These are phyloP conservation scores for Lecanicillium sp. DNA, from an alignment of 2,329 filamentous ascomycete genomes.

Conservation along the genomic window DNA sequence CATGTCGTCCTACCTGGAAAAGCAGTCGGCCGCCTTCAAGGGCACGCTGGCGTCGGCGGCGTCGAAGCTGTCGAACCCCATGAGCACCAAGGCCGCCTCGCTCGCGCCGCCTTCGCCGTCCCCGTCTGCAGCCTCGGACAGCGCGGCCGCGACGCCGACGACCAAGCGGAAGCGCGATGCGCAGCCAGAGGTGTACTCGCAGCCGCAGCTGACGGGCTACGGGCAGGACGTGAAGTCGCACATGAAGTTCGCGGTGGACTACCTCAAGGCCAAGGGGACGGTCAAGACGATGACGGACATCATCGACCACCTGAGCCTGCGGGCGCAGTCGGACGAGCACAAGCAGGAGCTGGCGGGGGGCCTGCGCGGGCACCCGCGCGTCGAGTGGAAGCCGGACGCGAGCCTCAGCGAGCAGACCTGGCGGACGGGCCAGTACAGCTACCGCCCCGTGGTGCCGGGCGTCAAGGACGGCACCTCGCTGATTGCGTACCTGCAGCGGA, in stretches of 20 bases:
- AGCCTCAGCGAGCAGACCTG: constrained; percentile 62
- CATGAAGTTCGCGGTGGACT: constrained; percentile 79
- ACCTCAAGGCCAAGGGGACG: constrained; percentile 65
- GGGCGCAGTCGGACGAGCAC: constrained; percentile 53
- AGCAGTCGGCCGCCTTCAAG: constrained; percentile 57
- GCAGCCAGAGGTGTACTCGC: constrained; percentile 60
- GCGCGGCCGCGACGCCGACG: constrained; percentile 61
- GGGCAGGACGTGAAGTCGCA: constrained; percentile 80
- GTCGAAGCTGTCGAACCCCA: constrained; percentile 52
- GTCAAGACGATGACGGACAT: constrained; percentile 69
- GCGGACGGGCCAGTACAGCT: constrained; percentile 67
- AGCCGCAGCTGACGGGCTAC: constrained; percentile 68
- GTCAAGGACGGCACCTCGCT: constrained; percentile 74
- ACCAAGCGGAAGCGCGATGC: constrained; percentile 56
- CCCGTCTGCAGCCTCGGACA: constrained; percentile 50
- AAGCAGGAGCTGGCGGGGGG: constrained; percentile 61
- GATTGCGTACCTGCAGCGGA: constrained; percentile 72
- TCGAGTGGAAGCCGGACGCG: constrained; percentile 50
- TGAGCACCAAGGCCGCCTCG: constrained; percentile 36
- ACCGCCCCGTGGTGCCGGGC: constrained; percentile 72
- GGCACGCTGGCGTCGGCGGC: constrained; percentile 58
- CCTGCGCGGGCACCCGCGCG: constrained; percentile 57
- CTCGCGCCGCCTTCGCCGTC: constrained; percentile 58
- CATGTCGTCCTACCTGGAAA: constrained; percentile 60
- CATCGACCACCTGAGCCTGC: constrained; percentile 71